These are phyloP conservation scores for Fusarium circinatum DNA, from an alignment of 2,329 filamentous ascomycete species.

Conservation along the genomic window DNA sequence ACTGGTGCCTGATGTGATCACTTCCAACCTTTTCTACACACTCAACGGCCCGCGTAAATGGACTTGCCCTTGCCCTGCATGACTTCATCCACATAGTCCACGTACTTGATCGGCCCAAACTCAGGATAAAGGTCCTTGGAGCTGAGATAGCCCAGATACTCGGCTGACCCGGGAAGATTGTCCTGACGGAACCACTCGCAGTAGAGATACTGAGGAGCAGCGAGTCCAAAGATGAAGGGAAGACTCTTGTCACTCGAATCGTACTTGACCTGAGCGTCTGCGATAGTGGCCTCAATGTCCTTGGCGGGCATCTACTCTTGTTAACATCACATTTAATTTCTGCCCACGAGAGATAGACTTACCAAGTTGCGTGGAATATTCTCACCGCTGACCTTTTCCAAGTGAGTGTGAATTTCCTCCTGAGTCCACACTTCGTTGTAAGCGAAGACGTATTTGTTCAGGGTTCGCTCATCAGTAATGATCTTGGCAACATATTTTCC, in stretches of 20 bases:
- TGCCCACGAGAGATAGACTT: background rate
- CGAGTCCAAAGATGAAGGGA: background rate
- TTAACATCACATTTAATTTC: background rate
- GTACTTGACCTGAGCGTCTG: background rate
- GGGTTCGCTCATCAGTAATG: slow-evolving; percentile 61
- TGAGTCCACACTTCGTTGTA: slow-evolving; percentile 58
- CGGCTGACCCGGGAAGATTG: slow-evolving; percentile 24
- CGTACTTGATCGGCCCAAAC: slow-evolving; percentile 12
- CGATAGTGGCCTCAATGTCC: slow-evolving; percentile 14
- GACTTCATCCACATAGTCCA: slow-evolving; percentile 28
- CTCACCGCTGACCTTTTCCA: slow-evolving; percentile 62
- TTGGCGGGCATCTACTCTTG: slow-evolving; percentile 3
- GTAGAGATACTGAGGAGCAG: slow-evolving; percentile 19
- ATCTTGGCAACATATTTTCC: slow-evolving; percentile 62
- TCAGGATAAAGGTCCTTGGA: slow-evolving; percentile 32
- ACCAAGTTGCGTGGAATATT: slow-evolving; percentile 48
- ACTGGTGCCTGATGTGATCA: background rate
- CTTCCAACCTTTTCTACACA: background rate
- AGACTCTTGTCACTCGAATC: slow-evolving; percentile 6
- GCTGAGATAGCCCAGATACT: slow-evolving; percentile 25
- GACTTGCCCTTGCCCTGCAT: slow-evolving; percentile 10
- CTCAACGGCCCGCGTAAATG: slow-evolving; percentile 11
- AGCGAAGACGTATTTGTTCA: slow-evolving; percentile 63
- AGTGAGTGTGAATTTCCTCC: slow-evolving; percentile 57
- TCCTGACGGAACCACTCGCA: slow-evolving; percentile 33